A percentile compares a stretch with the other conserved stretches of the same genome.
Evolutionary conservation across 2,329 filamentous ascomycete species (phyloP).

Genomic region (Fusarium sp.): DNA sequence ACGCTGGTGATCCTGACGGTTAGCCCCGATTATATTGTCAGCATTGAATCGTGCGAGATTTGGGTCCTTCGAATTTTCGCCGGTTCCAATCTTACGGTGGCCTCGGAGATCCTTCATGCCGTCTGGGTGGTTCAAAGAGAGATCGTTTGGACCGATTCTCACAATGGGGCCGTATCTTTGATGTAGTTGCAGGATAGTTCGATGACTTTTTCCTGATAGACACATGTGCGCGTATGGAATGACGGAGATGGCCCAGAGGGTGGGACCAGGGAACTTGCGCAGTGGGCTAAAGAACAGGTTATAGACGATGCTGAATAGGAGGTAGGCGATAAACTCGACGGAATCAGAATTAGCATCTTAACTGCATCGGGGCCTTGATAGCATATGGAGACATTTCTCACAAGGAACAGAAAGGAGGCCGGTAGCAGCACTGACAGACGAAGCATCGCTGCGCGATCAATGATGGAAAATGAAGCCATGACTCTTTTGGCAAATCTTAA

Average conservation of each 20-base stretch:
- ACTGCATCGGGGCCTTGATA: too few relatives aligned
- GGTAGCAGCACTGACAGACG: background rate
- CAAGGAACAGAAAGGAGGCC: background rate
- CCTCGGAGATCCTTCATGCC: conserved; percentile 16
- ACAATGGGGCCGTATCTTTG: conserved; percentile 14
- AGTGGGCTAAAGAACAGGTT: conserved; percentile 15
- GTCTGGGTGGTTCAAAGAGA: conserved; percentile 14
- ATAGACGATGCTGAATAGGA: background rate
- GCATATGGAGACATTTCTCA: background rate
- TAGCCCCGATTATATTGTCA: conserved; percentile 1
- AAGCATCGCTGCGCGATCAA: background rate
- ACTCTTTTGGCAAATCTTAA: background rate
- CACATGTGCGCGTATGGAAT: conserved; percentile 2
- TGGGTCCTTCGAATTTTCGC: conserved; percentile 12
- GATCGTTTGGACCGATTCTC: background rate
- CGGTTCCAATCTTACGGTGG: conserved; percentile 3
- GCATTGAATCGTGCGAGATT: background rate
- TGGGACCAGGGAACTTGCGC: conserved; percentile 7
- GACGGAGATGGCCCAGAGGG: conserved; percentile 1
- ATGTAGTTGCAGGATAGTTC: conserved; percentile 10
- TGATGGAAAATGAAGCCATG: background rate
- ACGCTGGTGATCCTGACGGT: conserved; percentile 12
- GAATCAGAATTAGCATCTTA: background rate
- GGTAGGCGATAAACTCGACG: background rate
- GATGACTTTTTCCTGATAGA: background rate